Evolutionary conservation across 2,329 filamentous ascomycete species (phyloP).

Genomic region (Colletotrichum sp.): DNA sequence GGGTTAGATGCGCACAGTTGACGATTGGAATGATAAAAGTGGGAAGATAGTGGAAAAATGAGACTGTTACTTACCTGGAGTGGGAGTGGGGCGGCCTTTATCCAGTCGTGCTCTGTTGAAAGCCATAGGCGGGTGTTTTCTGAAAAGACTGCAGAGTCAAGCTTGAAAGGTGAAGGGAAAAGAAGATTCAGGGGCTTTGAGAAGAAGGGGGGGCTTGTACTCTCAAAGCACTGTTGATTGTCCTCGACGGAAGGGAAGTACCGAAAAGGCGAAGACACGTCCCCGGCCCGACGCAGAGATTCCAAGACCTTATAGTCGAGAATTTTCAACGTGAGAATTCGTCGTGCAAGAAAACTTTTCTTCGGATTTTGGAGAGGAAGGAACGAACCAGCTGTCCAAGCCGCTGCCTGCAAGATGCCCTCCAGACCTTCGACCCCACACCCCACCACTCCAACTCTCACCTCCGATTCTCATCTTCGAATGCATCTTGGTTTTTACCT

Average conservation of each 20-base stretch:
- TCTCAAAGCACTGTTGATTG: rapidly evolving
- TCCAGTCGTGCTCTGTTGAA: no score
- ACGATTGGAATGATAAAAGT: no score
- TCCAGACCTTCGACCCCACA: no score
- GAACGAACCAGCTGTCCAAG: not conserved
- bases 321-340: not conserved
- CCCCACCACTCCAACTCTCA: not conserved
- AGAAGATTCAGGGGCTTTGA: not conserved
- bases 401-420: not conserved
- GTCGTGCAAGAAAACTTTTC: rapidly evolving
- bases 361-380: not conserved
- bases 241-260: not conserved
- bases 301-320: rapidly evolving
- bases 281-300: rapidly evolving
- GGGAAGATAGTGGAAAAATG: no score
- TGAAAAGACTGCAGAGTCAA: rapidly evolving
- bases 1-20: no score
- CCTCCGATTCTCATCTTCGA: not conserved
- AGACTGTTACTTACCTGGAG: no score
- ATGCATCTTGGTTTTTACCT: rapidly evolving
- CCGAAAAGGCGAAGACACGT: rapidly evolving
- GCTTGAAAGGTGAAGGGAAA: rapidly evolving
- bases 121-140: rapidly evolving
- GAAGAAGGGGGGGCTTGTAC: rapidly evolving
- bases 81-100: no score